These are phyloP conservation scores for Penicillium daleae DNA, from an alignment of 495 filamentous ascomycete genomes.

Conservation along the genomic window DNA sequence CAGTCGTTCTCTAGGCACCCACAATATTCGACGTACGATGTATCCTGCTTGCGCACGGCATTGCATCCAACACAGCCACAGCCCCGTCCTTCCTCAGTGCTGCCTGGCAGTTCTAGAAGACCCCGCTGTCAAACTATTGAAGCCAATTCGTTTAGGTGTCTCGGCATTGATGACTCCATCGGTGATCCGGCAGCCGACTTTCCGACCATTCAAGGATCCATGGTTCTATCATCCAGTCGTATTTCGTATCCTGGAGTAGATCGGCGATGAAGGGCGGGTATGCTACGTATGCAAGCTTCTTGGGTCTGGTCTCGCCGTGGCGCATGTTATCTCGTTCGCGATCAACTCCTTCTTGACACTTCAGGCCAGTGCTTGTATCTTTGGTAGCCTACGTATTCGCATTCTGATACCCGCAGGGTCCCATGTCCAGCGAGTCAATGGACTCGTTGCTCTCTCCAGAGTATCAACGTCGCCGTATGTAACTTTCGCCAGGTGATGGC, in stretches of 20 bases:
- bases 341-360: conserved; percentile 8
- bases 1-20: conserved; percentile 13
- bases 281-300: conserved; percentile 1
- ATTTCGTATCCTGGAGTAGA: background rate
- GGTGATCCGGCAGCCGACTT: conserved; percentile 9
- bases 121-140: conserved; percentile 15
- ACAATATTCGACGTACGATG: background rate
- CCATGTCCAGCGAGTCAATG: background rate
- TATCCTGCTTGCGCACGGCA: background rate
- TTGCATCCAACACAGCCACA: conserved; percentile 25
- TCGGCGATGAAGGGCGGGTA: background rate
- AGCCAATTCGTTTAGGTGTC: conserved; percentile 7
- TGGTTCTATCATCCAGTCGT: background rate
- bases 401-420: background rate
- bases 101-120: conserved; percentile 17
- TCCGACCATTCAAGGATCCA: background rate
- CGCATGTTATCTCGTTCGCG: conserved; percentile 9
- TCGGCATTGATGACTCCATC: conserved; percentile 13
- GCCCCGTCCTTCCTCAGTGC: conserved; percentile 14
- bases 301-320: conserved; percentile 9
- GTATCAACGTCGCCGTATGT: background rate
- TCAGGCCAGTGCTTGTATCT: conserved; percentile 2
- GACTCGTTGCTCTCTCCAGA: background rate
- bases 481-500: background rate
- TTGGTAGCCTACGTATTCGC: background rate